Evolutionary conservation across 768 basidiomycete genomes (phyloP).

Genomic region (Termitomyces sp.): DNA sequence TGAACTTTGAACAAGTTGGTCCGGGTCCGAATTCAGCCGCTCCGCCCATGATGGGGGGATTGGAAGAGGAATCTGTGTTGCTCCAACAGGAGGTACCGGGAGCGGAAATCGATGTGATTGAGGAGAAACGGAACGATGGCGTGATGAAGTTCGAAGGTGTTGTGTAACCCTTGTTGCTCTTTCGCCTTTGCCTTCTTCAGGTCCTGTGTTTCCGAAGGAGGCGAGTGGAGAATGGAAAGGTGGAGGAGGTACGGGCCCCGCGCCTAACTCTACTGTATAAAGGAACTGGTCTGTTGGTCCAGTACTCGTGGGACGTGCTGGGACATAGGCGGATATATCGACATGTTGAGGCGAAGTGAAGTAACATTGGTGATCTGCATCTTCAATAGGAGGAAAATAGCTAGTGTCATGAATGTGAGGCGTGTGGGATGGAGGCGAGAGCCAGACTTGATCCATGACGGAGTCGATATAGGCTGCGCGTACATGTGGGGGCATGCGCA

Average conservation of each 20-base stretch:
- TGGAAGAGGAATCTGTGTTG: constrained; percentile 1
- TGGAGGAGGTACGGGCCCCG: not conserved
- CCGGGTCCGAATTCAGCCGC: not conserved
- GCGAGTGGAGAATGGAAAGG: constrained; percentile 11
- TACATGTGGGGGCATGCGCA: constrained; percentile 31
- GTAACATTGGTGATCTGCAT: constrained; percentile 24
- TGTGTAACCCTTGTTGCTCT: constrained; percentile 53
- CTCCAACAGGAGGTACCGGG: constrained; percentile 18
- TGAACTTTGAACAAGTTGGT: constrained; percentile 1
- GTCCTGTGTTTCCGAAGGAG: constrained; percentile 18
- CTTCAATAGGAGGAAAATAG: constrained; percentile 19
- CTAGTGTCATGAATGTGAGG: constrained; percentile 22
- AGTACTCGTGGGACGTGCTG: constrained; percentile 11
- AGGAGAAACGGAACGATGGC: constrained; percentile 59
- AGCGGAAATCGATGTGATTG: constrained; percentile 37
- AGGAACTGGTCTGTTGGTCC: constrained; percentile 3
- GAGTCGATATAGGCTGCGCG: constrained; percentile 32
- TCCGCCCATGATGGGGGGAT: not conserved
- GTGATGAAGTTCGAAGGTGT: constrained; percentile 50
- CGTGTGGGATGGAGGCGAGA: constrained; percentile 30
- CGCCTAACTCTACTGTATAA: constrained; percentile 4
- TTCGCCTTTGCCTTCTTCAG: constrained; percentile 57
- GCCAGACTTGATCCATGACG: constrained; percentile 42
- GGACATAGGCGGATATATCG: constrained; percentile 9
- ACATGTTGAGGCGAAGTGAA: constrained; percentile 22